phyloP scores from a whole-genome alignment of 2,329 filamentous ascomycete species.

The Fusarium pseudocircinatum region DNA sequence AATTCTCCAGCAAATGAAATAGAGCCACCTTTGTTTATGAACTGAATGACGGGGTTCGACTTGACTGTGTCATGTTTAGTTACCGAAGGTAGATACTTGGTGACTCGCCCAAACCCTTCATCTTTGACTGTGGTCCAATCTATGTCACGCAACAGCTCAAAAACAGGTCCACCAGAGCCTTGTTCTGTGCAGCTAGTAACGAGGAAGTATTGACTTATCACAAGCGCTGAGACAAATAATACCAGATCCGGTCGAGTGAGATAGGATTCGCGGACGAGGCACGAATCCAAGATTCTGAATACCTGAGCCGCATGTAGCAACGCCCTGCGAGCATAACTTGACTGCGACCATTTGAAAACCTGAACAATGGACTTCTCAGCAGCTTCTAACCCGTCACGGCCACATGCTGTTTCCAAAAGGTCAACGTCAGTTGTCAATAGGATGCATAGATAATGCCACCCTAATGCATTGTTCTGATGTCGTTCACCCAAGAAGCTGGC shows the following conservation, averaged over 20 bases:
- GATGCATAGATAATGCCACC: slow-evolving; percentile 19
- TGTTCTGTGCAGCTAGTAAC: neutral
- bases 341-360: slow-evolving; percentile 4
- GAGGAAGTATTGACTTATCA: slow-evolving; percentile 14
- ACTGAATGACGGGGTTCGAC: neutral
- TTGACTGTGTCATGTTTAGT: no score
- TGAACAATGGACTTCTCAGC: neutral
- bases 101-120: neutral
- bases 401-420: slow-evolving; percentile 5
- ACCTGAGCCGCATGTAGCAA: slow-evolving; percentile 14
- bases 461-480: slow-evolving; percentile 5
- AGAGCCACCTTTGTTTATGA: neutral
- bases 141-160: slow-evolving; percentile 1
- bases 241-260: slow-evolving; percentile 15
- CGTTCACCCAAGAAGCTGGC: neutral
- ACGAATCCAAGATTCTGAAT: slow-evolving; percentile 12
- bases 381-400: slow-evolving; percentile 9
- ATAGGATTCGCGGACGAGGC: slow-evolving; percentile 7
- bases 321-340: slow-evolving; percentile 7
- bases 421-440: slow-evolving; percentile 5
- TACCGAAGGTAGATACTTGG: no score
- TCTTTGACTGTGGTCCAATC: neutral
- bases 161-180: neutral
- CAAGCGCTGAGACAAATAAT: slow-evolving; percentile 14
- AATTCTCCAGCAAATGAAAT: slow-evolving; percentile 4